Conservation (phyloP, 257 asterid species). For the Gynochthodes officinalis region DNA sequence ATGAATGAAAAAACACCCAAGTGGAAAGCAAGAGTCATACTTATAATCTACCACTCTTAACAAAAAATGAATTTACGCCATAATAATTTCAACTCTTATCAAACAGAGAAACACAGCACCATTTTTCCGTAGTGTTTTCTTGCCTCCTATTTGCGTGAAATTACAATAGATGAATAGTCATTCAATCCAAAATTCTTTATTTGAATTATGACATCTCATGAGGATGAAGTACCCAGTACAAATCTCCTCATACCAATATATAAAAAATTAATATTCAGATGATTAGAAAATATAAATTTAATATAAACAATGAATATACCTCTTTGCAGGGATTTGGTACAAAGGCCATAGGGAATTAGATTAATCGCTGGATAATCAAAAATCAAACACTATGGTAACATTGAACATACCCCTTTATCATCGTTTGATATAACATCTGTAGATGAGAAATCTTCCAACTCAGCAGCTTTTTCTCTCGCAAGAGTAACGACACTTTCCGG, state of each 20-base stretch:
- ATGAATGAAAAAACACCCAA: too few species aligned
- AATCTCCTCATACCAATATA: not conserved
- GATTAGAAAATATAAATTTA: not conserved
- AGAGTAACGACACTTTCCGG: constrained; percentile 88
- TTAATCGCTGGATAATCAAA: not conserved
- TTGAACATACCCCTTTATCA: constrained; percentile 45
- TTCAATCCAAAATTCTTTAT: too few species aligned
- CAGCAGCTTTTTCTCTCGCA: constrained; percentile 94
- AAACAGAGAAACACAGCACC: too few species aligned
- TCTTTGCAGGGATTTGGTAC: not conserved
- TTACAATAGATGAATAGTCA: too few species aligned
- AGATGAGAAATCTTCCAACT: constrained; percentile 91
- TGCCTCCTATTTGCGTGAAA: too few species aligned
- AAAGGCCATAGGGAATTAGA: not conserved
- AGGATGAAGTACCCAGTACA: not conserved
- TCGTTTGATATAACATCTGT: constrained; percentile 31
- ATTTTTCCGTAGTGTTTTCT: too few species aligned
- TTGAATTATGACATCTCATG: too few species aligned
- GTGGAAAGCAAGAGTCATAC: too few species aligned
- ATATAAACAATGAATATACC: not conserved
- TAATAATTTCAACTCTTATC: too few species aligned
- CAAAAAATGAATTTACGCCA: too few species aligned
- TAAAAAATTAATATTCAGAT: not conserved
- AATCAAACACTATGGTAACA: constrained; percentile 3
- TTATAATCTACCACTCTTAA: too few species aligned